Evolutionary conservation across 2,329 filamentous ascomycete genomes (phyloP), one percentile per base, ranked within the genome.

Genomic region (Rutstroemia sydowiana): DNA sequence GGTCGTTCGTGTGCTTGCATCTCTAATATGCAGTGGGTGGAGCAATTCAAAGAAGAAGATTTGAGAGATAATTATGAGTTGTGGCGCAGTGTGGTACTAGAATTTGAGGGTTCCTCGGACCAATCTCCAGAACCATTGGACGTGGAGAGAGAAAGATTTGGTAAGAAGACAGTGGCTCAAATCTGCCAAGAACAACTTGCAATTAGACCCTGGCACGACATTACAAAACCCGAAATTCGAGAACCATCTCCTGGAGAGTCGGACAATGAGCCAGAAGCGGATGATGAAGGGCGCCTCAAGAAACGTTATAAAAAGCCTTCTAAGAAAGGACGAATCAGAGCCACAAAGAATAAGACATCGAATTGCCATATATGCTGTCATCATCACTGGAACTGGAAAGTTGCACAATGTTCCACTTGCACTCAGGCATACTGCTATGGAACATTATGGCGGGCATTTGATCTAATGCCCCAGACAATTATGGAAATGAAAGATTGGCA

Each of bases 171-270:
- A 0, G 74, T 95, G 7, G 92, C 92, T 5, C 86, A 96, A 61
- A 84, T 97, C n/a, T 97, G 91, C 66, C 92, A 96, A 66, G 87
- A 95, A 59, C 88, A 95, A 61, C 73, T 97, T 14, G 82, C 79
- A 57, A 73, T 78, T 48, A 79, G 93, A 31, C 91, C 92, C 0
- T 96, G 85, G 76, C 85, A 85, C 18, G 88, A 96, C 62, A 83
- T 90, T 45, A 86, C 80, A 8, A 61, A 63, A 20, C 58, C 61
- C 37, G 55, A 48, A 3, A 45, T 51, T 11, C 54, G 53, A 16
- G 58, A 62, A 16, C 56, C 55, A 3, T 59, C 58, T 34, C 60
- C 71, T 6, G 70, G 70, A 31, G 70, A 74, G 41, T 73, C 73
- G 1, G 76, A 79, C 48, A 68, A 63, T 63, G 74, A 76, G 39